Base-by-base conservation (phyloP, 768 basidiomycete species). In the Sporobolomyces roseus region DNA sequence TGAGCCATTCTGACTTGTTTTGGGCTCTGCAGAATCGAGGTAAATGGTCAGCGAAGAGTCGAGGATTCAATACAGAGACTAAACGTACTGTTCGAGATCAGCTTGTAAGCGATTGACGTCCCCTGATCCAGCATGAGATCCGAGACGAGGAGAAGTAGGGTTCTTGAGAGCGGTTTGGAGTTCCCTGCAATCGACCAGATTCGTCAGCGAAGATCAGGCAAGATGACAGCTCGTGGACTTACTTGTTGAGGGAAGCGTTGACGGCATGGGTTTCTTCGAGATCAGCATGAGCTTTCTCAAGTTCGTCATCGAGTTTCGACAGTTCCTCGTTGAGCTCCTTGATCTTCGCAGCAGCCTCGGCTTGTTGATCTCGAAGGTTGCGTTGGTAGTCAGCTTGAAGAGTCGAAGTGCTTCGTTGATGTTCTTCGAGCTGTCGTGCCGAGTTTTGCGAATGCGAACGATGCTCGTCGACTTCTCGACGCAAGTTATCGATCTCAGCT, bases 261-360 rank as follows among this genome's bases (percentile, higher is more conserved):
- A 75, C 58, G 8, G 68, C 78, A 49, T 87, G 77, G 12, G 88
- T 86, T 79, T 91, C 89, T 63, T 89, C 86, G 64, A 87, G 84
- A 27, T 87, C 88, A 62, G 86, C 85, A 19, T 90, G 87, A 35
- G 89, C 85, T 71, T 89, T 84, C 63, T 83, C 80, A 58, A 93
- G 81, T 5, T 88, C 87, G 36, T 85, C 84, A 73, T 88, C 84
- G 41, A 93, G 82, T 32, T 85, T 84, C 70, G 89, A 87, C 53
- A 93, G 83, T 67, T 93, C 90, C 63, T 85, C 84, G 74, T 91
- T 85, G 48, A 93, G 83, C 65, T 91, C 88, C 75, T 90, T 87
- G 60, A 89, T 84, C 77, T 87, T 86, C 50, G 82, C 83, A 54
- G 87, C 82, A 32, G 89, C 85, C 74, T 90, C 87, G 65, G 91